A percentile compares a stretch with the other conserved stretches of the same genome.
Conservation (phyloP, 768 basidiomycete genomes). For the Russula brevipes region DNA sequence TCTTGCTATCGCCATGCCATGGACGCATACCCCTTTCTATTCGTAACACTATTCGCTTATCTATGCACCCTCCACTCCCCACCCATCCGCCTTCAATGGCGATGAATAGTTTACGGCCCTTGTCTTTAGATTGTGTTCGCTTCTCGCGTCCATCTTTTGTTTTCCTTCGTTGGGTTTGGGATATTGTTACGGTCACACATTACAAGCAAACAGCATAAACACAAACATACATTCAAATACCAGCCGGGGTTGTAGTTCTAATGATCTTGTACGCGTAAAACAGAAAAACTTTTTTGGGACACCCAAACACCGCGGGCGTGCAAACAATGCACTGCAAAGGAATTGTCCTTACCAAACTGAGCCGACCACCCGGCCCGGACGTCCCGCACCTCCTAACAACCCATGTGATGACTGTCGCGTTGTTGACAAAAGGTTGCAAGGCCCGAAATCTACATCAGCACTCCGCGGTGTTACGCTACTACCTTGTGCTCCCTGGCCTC, state of each 20-base stretch:
- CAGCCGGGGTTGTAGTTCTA: slow-evolving; percentile 21
- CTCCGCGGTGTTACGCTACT: too few relatives aligned
- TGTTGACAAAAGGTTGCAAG: too few relatives aligned
- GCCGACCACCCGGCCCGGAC: too few relatives aligned
- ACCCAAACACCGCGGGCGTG: neutral
- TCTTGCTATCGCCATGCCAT: slow-evolving; percentile 9
- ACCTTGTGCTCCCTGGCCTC: too few relatives aligned
- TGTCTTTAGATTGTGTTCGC: slow-evolving; percentile 15
- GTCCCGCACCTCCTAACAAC: too few relatives aligned
- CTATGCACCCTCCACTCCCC: slow-evolving; percentile 1
- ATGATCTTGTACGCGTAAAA: neutral
- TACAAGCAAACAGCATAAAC: slow-evolving; percentile 17
- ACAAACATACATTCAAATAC: slow-evolving; percentile 16
- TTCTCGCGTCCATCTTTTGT: slow-evolving; percentile 1
- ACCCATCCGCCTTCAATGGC: neutral
- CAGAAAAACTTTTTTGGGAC: neutral
- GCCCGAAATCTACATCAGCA: too few relatives aligned
- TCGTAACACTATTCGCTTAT: slow-evolving; percentile 21
- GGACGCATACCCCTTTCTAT: slow-evolving; percentile 20
- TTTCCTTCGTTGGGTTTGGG: slow-evolving; percentile 16
- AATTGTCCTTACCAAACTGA: too few relatives aligned
- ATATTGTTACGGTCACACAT: slow-evolving; percentile 17
- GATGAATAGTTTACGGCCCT: slow-evolving; percentile 8
- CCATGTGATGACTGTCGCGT: too few relatives aligned
- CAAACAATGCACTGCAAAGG: too few relatives aligned